Conservation (phyloP, 2,329 filamentous ascomycete genomes). For the Alternaria viburni region DNA sequence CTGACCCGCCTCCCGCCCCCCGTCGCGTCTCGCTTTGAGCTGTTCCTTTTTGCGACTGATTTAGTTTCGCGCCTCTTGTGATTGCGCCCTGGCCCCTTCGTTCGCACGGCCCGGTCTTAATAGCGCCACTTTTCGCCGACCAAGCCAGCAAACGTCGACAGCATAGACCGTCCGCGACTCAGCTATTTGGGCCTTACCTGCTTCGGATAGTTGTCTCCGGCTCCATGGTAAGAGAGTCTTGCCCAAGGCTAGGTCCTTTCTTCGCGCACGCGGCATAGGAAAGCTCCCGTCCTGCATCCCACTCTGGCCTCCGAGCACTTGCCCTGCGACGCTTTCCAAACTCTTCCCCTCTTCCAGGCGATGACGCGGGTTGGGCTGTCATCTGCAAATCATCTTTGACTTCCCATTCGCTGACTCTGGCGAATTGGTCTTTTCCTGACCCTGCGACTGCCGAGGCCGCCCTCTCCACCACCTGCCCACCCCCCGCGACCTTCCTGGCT, state of each 20-base stretch:
- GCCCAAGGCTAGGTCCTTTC: conserved; percentile 38
- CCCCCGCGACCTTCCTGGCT: conserved; percentile 34
- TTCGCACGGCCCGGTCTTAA: conserved; percentile 34
- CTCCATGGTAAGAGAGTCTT: conserved; percentile 47
- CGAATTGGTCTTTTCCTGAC: conserved; percentile 36
- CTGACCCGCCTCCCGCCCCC: conserved; percentile 12
- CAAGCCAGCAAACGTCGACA: conserved; percentile 40
- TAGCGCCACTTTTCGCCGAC: conserved; percentile 37
- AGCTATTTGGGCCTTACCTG: conserved; percentile 34
- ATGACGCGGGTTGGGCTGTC: conserved; percentile 46
- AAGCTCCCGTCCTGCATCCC: conserved; percentile 39
- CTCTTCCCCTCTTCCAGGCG: conserved; percentile 38
- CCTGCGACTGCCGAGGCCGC: conserved; percentile 40
- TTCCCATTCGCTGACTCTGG: conserved; percentile 38
- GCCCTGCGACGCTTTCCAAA: conserved; percentile 48
- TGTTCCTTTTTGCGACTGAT: conserved; percentile 22
- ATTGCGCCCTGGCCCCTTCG: conserved; percentile 35
- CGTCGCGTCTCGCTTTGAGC: conserved; percentile 11
- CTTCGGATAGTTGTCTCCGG: conserved; percentile 45
- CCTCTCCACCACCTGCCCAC: conserved; percentile 31
- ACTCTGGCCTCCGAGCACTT: conserved; percentile 35
- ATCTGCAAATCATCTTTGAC: conserved; percentile 32
- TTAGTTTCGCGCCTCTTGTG: conserved; percentile 24
- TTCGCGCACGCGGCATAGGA: conserved; percentile 39
- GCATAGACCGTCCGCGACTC: conserved; percentile 41